A percentile compares a stretch with the other conserved stretches of the same genome.
Conservation (phyloP, 176 grass and related monocot species). For the Luzula sylvatica region DNA sequence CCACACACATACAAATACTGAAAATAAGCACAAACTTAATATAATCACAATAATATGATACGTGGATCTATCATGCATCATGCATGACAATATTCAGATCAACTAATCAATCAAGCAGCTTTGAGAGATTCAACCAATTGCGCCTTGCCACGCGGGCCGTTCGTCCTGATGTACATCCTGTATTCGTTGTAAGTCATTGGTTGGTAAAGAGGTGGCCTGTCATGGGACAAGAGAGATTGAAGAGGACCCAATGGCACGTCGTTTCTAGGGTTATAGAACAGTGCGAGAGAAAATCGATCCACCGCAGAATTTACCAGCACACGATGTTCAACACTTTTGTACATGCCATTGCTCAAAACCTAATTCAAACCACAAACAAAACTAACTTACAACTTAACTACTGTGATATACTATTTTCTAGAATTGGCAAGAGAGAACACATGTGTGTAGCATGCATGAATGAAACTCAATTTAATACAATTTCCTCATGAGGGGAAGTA, state of each 20-base stretch:
- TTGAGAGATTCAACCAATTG: conserved; percentile 16
- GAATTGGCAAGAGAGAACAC: too few species aligned
- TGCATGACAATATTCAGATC: not conserved
- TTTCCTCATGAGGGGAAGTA: too few species aligned
- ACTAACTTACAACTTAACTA: too few species aligned
- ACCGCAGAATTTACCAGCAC: conserved; percentile 19
- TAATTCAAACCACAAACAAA: not conserved
- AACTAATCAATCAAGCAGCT: not conserved
- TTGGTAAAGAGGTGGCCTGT: conserved; percentile 20
- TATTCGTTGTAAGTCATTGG: conserved; percentile 43
- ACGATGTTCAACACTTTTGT: conserved; percentile 36
- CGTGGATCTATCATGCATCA: not conserved
- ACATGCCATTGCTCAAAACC: conserved; percentile 27
- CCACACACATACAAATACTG: too few species aligned
- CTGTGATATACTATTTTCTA: too few species aligned
- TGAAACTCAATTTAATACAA: too few species aligned
- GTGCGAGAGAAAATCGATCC: conserved; percentile 23
- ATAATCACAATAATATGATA: too few species aligned
- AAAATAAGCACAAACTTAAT: too few species aligned
- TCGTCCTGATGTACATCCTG: conserved; percentile 23
- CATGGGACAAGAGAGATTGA: not conserved
- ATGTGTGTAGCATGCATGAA: too few species aligned
- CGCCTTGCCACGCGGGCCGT: conserved; percentile 20
- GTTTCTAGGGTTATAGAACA: conserved; percentile 33
- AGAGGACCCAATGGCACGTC: conserved; percentile 16